Evolutionary conservation across 305 asterid genomes (phyloP).

Genomic region (Caryopteris hybrid): DNA sequence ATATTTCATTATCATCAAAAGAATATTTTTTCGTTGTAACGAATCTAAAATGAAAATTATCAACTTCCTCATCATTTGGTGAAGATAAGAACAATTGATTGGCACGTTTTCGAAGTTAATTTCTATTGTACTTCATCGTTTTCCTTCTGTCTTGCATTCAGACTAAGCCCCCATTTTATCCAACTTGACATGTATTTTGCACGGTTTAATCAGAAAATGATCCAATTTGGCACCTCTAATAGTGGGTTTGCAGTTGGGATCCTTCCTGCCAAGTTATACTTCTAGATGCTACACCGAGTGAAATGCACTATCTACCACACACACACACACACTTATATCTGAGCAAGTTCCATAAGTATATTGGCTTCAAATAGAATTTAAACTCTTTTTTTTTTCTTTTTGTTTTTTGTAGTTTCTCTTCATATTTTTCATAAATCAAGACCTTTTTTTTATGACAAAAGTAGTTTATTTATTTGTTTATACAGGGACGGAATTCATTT

Average conservation of each 20-base stretch:
- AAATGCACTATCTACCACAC: neutral
- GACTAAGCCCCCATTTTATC: neutral
- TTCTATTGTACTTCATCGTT: too few species aligned
- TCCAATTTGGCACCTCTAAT: neutral
- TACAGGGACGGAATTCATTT: constrained; percentile 79
- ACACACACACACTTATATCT: too few species aligned
- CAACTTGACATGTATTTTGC: too few species aligned
- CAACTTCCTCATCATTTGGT: neutral
- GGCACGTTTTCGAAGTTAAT: too few species aligned
- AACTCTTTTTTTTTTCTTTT: neutral
- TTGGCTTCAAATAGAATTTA: neutral
- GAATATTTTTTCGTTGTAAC: neutral
- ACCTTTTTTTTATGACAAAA: neutral
- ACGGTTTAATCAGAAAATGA: too few species aligned
- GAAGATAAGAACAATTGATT: too few species aligned
- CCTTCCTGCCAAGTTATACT: neutral
- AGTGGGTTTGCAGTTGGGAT: neutral
- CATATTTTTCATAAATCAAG: neutral
- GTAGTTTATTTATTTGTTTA: neutral
- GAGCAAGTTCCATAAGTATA: neutral
- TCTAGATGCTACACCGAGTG: neutral
- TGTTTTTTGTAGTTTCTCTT: neutral
- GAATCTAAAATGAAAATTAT: neutral
- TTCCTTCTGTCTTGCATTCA: too few species aligned
- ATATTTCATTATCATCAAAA: neutral